Evolutionary conservation across 2,329 filamentous ascomycete species (phyloP), one percentile per base, ranked within the genome.

Genomic region (Cytospora piceae): DNA sequence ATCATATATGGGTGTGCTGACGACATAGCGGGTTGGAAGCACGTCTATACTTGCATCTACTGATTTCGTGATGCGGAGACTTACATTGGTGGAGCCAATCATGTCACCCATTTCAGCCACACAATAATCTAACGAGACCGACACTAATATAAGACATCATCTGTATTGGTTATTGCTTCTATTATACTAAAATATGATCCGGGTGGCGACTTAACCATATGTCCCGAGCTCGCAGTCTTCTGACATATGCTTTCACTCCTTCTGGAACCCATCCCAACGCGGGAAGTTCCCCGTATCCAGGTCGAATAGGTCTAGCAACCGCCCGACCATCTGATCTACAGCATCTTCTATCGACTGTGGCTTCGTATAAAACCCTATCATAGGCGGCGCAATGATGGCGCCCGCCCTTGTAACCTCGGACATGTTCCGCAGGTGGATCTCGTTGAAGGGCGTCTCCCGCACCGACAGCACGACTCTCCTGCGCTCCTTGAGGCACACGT

Each of bases 371-470:
- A 78, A 82, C 0, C 78, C 80, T 4, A 76, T 74, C 1, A 83
- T 77, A 0, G 80, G 78, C 3, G 80, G 81, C 32, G 77, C 80
- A 14, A 83, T 78, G 4, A 82, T 72, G 0, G 79, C 80, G 0
- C 79, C 79, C 0, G 76, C 76, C 1, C 70, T 67, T 15, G 69
- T 71, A 4, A 81, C 69, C 15, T 70, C 71, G 34, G 80, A 64
- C 81, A 84, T 83, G 65, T 82, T 82, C 1, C 75, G 66, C 17
- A 80, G 69, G 70, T 84, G 80, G 27, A 83, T 80, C n/a, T 78
- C 77, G 64, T 77, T 83, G 14, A 82, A 70, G 60, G 81, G 80
- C 1, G 79, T 82, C 69, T 83, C 81, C 1, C 81, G 70, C 5
- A 75, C 76, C 0, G 74, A 79, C 0, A 82, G 73, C 0, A 81